Conservation (phyloP, 225 moss, liverwort and hornwort species). For the Pseudoscleropodium purum region DNA sequence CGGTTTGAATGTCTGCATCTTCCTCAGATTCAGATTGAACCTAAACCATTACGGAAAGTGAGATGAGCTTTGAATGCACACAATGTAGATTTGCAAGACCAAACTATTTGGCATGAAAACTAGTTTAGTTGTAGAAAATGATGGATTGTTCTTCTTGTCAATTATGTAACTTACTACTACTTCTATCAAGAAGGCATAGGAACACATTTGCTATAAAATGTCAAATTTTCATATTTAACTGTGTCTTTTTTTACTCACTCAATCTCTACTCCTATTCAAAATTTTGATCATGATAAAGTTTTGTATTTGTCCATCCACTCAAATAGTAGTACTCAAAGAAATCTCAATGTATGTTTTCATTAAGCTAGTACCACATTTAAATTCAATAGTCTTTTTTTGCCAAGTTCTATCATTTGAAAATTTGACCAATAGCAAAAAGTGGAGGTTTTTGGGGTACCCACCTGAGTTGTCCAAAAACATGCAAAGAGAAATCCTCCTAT, state of each 20-base stretch:
- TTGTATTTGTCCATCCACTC: neutral
- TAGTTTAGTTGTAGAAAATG: neutral
- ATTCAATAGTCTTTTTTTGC: neutral
- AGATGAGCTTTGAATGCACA: neutral
- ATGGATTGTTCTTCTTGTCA: neutral
- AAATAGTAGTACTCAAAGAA: neutral
- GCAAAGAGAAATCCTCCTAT: neutral
- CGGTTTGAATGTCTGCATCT: fast-evolving
- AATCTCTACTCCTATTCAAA: neutral
- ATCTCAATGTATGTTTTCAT: neutral
- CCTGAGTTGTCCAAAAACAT: neutral
- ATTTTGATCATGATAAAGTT: neutral
- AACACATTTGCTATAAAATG: too few species aligned
- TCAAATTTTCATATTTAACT: neutral
- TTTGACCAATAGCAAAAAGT: too few species aligned
- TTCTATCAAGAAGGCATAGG: neutral
- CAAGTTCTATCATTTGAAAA: neutral
- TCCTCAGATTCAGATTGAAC: neutral
- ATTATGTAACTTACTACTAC: neutral
- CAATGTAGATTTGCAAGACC: neutral
- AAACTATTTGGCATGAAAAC: neutral
- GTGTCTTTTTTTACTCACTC: neutral
- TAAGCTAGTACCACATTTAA: neutral
- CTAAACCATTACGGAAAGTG: neutral
- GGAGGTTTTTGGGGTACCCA: too few species aligned